Evolutionary conservation across 2,329 filamentous ascomycete genomes (phyloP).

Genomic region (Alternaria sp.): DNA sequence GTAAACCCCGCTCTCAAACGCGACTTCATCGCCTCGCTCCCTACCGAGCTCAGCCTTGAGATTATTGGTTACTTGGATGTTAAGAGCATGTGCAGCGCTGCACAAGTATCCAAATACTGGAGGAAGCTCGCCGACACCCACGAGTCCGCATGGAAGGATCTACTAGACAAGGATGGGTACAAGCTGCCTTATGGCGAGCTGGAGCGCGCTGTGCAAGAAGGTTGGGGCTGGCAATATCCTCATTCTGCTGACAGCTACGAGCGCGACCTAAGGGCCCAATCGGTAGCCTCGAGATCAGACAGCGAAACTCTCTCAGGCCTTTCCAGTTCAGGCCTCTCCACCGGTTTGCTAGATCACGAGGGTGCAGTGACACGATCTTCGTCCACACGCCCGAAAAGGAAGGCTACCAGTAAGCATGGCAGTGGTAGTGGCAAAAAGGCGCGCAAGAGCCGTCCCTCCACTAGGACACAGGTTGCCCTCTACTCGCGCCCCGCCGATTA

Average conservation of each 20-base stretch:
- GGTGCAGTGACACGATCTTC: slow-evolving; percentile 42
- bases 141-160: slow-evolving; percentile 93
- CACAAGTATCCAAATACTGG: slow-evolving; percentile 95
- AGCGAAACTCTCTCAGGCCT: slow-evolving; percentile 45
- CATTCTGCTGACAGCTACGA: slow-evolving; percentile 78
- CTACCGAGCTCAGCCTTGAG: slow-evolving; percentile 85
- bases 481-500: slow-evolving; percentile 60
- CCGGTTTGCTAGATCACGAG: slow-evolving; percentile 35
- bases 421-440: slow-evolving; percentile 61
- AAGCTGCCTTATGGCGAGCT: slow-evolving; percentile 81
- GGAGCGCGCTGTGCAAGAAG: slow-evolving; percentile 83
- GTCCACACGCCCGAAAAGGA: slow-evolving; percentile 52
- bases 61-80: slow-evolving; percentile 87
- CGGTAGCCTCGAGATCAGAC: slow-evolving; percentile 49
- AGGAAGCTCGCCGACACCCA: slow-evolving; percentile 88
- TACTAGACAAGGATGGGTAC: slow-evolving; percentile 87
- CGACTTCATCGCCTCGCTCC: slow-evolving; percentile 86
- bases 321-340: slow-evolving; percentile 32
- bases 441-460: slow-evolving; percentile 62
- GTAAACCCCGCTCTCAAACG: slow-evolving; percentile 95
- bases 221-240: slow-evolving; percentile 97
- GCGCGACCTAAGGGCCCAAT: slow-evolving; percentile 74
- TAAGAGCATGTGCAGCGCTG: slow-evolving; percentile 84
- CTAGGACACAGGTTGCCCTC: slow-evolving; percentile 53
- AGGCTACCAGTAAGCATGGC: slow-evolving; percentile 48